Evolutionary conservation across 192 early-diverging fungal genomes (phyloP), one percentile per base, ranked within the genome.

Genomic region (Coemansia nantahalensis): DNA sequence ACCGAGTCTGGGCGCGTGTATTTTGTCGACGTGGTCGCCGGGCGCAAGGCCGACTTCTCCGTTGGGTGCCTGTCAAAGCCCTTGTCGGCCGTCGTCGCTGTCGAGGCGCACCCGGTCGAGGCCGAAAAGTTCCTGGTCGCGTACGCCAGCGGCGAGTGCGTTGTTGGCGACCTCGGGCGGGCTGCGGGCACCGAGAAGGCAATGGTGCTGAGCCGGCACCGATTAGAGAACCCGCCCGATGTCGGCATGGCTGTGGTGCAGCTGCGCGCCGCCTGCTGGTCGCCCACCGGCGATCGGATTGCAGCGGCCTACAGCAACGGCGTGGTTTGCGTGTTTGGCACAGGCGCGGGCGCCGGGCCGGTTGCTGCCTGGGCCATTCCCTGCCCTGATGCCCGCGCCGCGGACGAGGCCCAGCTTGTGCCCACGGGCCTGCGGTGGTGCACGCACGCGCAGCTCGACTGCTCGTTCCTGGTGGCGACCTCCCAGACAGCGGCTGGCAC

Each of bases 31-130:
- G 50, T 23, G 4, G 48, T 56, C 11, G 49, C 44, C 13, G 73
- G 61, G 4, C 54, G 40, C 50, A 76, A 76, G 21, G 60, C 73
- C 1, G 65, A 65, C 34, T 76, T 63, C 52, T 76, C 73, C 9
- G 48, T 76, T 6, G 65, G 58, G 5, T 64, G 61, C 21, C 49
- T 31, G 22, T 21, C 40, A 14, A 39, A 48, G 36, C 56, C 53
- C 5, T 13, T 17, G 6, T 48, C 48, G 22, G 47, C 55, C 12
- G 71, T 67, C 0, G 73, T 39, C n/a, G 41, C 49, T 8, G 73
- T 58, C 17, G 51, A 48, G 36, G 16, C 57, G 0, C 73, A 76
- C 19, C 73, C 73, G 3, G 13, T 68, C 1, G 61, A 76, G 37
- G 58, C 57, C 0, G 73, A 76, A 39, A 64, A 50, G 44, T 23